Evolutionary conservation across 2,329 filamentous ascomycete species (phyloP).

Genomic region (Colletotrichum sp.): DNA sequence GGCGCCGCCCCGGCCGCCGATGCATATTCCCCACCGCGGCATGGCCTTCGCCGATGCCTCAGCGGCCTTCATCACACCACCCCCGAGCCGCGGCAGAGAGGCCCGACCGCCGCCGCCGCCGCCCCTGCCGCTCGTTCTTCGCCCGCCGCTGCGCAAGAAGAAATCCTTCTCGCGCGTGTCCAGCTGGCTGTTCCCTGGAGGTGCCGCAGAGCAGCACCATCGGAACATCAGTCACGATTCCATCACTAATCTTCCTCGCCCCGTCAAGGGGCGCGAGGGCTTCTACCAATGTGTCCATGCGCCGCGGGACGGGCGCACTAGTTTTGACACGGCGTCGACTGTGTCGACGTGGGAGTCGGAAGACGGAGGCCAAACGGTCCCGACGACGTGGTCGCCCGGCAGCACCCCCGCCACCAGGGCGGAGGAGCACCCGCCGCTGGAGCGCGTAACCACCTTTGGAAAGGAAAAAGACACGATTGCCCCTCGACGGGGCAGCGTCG

Average conservation of each 20-base stretch:
- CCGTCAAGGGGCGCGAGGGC: conserved; percentile 56
- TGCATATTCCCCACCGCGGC: conserved; percentile 35
- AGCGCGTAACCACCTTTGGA: conserved; percentile 21
- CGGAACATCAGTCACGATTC: conserved; percentile 51
- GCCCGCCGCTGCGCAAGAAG: conserved; percentile 68
- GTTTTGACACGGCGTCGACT: conserved; percentile 51
- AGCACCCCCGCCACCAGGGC: conserved; percentile 45
- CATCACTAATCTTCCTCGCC: conserved; percentile 60
- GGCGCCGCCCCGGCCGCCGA: conserved; percentile 36
- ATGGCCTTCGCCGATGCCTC: conserved; percentile 34
- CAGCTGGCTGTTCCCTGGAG: conserved; percentile 59
- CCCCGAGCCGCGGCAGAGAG: conserved; percentile 29
- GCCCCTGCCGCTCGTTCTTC: conserved; percentile 62
- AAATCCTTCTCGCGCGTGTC: conserved; percentile 70
- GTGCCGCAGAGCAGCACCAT: conserved; percentile 32
- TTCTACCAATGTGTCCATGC: conserved; percentile 63
- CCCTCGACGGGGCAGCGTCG: conserved; percentile 12
- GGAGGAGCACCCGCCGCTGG: conserved; percentile 38
- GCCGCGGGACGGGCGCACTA: conserved; percentile 37
- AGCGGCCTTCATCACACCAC: conserved; percentile 32
- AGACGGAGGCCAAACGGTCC: conserved; percentile 47
- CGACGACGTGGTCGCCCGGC: conserved; percentile 55
- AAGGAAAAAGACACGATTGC: background rate
- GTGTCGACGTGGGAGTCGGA: conserved; percentile 57
- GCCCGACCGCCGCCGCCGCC: conserved; percentile 56